A percentile compares a stretch with the other conserved stretches of the same genome.
Conservation (phyloP, 208 protist species). For the Blastocrithidia nonstop region DNA sequence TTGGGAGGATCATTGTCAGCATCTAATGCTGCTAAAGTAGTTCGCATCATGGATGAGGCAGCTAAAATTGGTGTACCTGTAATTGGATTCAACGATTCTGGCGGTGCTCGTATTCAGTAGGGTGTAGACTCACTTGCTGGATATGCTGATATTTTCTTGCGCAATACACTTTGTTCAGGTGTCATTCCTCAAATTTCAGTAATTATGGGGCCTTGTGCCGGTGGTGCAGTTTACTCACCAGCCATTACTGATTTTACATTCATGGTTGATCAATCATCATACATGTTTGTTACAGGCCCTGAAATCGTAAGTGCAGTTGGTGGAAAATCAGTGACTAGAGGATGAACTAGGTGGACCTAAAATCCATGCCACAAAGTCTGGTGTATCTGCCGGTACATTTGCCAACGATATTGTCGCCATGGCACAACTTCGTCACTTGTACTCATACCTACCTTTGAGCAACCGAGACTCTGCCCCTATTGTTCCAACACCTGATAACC, state of each 20-base stretch:
- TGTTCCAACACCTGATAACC: slow-evolving; percentile 31
- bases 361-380: slow-evolving; percentile 80
- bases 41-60: slow-evolving; percentile 93
- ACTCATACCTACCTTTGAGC: slow-evolving; percentile 81
- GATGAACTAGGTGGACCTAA: slow-evolving; percentile 88
- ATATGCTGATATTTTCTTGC: slow-evolving; percentile 91
- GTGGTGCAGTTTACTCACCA: slow-evolving; percentile 81
- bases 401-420: slow-evolving; percentile 88
- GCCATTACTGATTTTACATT: slow-evolving; percentile 96
- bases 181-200: slow-evolving; percentile 94
- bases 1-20: slow-evolving; percentile 89
- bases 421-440: slow-evolving; percentile 54
- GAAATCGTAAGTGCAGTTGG: slow-evolving; percentile 95
- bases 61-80: slow-evolving; percentile 89
- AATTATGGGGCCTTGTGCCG: slow-evolving; percentile 94
- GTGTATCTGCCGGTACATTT: slow-evolving; percentile 80
- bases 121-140: slow-evolving; percentile 89
- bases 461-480: slow-evolving; percentile 59
- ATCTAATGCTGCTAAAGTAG: slow-evolving; percentile 91
- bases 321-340: slow-evolving; percentile 73
- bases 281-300: slow-evolving; percentile 96
- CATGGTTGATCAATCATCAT: slow-evolving; percentile 93
- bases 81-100: slow-evolving; percentile 94
- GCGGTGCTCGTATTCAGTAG: slow-evolving; percentile 94
- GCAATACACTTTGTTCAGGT: slow-evolving; percentile 88